Percentiles rank a stretch among this genome's conserved stretches.
phyloP scores from a whole-genome alignment of 148 eudicot species.

The Vaccinium macrocarpon region DNA sequence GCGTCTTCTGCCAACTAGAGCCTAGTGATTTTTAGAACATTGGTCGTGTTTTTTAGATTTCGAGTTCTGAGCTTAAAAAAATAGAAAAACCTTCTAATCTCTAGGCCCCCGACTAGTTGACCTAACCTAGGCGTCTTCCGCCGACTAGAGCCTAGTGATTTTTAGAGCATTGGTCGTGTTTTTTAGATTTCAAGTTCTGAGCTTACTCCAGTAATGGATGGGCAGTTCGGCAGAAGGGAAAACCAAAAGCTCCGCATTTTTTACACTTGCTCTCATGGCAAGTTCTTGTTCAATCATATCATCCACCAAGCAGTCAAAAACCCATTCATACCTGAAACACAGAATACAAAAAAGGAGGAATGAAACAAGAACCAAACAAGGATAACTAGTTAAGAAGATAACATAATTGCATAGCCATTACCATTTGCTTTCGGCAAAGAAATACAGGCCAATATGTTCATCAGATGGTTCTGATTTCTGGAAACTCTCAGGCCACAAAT shows the following conservation, averaged over 20 bases:
- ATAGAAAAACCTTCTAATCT: no score
- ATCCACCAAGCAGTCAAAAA: conserved; percentile 44
- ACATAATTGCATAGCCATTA: background rate
- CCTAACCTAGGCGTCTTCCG: no score
- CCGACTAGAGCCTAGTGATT: no score
- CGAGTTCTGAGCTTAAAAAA: conserved; percentile 15
- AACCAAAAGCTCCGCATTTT: conserved; percentile 52
- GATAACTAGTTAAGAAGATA: background rate
- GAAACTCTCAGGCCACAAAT: conserved; percentile 64
- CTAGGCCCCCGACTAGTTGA: no score
- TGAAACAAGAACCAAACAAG: background rate
- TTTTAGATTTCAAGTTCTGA: background rate
- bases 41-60: background rate
- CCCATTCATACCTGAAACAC: conserved; percentile 27
- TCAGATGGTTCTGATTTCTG: conserved; percentile 36
- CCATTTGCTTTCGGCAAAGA: conserved; percentile 46
- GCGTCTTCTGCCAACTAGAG: no score
- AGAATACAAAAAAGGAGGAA: background rate
- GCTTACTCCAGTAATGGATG: conserved; percentile 36
- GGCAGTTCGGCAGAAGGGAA: conserved; percentile 56
- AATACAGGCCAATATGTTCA: conserved; percentile 47
- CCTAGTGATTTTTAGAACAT: no score
- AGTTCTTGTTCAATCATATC: conserved; percentile 52
- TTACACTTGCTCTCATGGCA: conserved; percentile 44
- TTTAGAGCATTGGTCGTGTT: no score